Percentiles rank a stretch among this genome's conserved stretches.
These are phyloP conservation scores for Monosporascus ibericus DNA, from an alignment of 2,329 filamentous ascomycete genomes.

Conservation along the genomic window DNA sequence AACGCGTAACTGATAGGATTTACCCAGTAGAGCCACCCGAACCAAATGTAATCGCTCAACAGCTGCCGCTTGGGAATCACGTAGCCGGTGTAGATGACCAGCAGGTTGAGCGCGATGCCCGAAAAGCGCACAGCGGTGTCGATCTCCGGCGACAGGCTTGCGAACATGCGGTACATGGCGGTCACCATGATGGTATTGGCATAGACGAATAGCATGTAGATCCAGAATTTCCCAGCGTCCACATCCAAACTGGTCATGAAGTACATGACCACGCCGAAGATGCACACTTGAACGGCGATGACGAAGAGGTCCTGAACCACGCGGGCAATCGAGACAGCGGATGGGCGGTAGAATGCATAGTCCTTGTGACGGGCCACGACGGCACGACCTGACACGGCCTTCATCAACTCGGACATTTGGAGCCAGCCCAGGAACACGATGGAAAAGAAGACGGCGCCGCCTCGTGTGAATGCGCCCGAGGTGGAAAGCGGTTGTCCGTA, in stretches of 20 bases:
- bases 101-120: conserved; percentile 50
- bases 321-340: conserved; percentile 50
- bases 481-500: conserved; percentile 59
- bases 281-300: conserved; percentile 57
- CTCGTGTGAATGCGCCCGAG: conserved; percentile 53
- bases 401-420: conserved; percentile 72
- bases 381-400: conserved; percentile 63
- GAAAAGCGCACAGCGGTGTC: conserved; percentile 57
- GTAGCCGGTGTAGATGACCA: conserved; percentile 65
- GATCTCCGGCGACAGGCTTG: conserved; percentile 31
- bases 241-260: conserved; percentile 69
- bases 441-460: conserved; percentile 43
- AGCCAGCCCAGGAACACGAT: conserved; percentile 56
- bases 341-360: conserved; percentile 48
- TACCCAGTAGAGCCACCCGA: conserved; percentile 60
- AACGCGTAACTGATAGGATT: conserved; percentile 62
- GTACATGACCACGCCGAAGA: conserved; percentile 69
- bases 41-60: conserved; percentile 58
- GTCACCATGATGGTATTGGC: conserved; percentile 22
- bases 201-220: conserved; percentile 53
- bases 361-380: conserved; percentile 46
- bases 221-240: conserved; percentile 61
- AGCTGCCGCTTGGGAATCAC: conserved; percentile 52
- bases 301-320: conserved; percentile 53
- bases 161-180: conserved; percentile 27